Conservation (phyloP, 1,284 basidiomycete species). For the Malassezia furfur region DNA sequence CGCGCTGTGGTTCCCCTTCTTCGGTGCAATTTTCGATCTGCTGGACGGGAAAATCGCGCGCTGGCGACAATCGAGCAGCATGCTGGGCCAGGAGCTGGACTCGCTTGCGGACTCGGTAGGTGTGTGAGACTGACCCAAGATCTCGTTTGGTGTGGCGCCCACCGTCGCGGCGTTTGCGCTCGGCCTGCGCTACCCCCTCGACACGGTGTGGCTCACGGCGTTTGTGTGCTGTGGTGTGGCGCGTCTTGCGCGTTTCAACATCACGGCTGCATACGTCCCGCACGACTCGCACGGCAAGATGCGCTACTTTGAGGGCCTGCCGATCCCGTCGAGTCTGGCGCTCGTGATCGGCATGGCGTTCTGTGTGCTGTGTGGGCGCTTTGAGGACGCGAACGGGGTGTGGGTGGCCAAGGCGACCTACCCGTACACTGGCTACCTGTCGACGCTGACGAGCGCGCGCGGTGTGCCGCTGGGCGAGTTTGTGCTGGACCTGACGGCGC, state of each 20-base stretch:
- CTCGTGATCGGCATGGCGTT: conserved; percentile 72
- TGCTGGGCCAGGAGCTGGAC: conserved; percentile 98
- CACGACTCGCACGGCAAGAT: conserved; percentile 78
- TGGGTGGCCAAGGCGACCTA: conserved; percentile 12
- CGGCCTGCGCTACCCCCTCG: conserved; percentile 78
- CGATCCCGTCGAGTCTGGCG: conserved; percentile 80
- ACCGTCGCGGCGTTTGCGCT: conserved; percentile 82
- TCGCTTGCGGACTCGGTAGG: conserved; percentile 85
- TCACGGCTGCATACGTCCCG: conserved; percentile 86
- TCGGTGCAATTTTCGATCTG: conserved; percentile 96
- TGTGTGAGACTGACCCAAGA: conserved; percentile 53
- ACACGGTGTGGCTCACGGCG: conserved; percentile 72
- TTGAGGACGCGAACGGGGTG: conserved; percentile 26
- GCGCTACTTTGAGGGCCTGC: conserved; percentile 92
- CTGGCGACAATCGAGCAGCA: conserved; percentile 86
- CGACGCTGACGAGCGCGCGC: not conserved
- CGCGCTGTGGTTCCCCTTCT: conserved; percentile 77
- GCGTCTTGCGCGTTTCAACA: conserved; percentile 92
- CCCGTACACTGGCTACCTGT: conserved; percentile 24
- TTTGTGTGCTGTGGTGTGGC: conserved; percentile 96
- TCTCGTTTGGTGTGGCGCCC: conserved; percentile 95
- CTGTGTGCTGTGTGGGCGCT: conserved; percentile 64
- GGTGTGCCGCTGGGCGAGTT: conserved; percentile 35
- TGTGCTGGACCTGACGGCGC: conserved; percentile 22
- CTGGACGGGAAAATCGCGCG: conserved; percentile 94